phyloP scores from a whole-genome alignment of 495 filamentous ascomycete genomes.

The Talaromyces borbonicus region DNA sequence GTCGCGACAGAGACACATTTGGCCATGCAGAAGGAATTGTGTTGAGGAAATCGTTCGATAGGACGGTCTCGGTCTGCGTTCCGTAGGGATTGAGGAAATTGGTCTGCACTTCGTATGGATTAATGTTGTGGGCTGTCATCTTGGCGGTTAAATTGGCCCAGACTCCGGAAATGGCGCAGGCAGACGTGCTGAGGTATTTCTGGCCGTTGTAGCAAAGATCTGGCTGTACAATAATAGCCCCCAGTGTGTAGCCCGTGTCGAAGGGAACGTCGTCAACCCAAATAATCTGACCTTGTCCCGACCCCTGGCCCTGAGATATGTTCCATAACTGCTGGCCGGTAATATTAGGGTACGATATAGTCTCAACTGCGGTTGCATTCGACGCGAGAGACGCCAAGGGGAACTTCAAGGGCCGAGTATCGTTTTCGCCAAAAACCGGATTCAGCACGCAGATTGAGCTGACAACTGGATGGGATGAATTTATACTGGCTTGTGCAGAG shows the following conservation, averaged over 20 bases:
- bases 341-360: background rate
- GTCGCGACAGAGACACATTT: background rate
- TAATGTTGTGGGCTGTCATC: background rate
- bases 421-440: slow-evolving; percentile 1
- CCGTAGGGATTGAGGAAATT: background rate
- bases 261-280: slow-evolving; percentile 1
- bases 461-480: slow-evolving; percentile 1
- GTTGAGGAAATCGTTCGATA: background rate
- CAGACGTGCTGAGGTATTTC: background rate
- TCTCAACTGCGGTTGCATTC: background rate
- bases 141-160: background rate
- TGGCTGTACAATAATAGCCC: slow-evolving; percentile 3
- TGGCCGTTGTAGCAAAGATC: slow-evolving; percentile 3
- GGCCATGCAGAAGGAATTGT: background rate
- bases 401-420: background rate
- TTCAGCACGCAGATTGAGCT: slow-evolving; percentile 3
- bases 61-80: background rate
- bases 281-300: background rate
- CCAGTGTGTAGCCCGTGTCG: background rate
- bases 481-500: background rate
- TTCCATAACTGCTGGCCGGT: background rate
- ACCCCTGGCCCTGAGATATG: background rate
- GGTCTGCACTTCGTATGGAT: too few relatives aligned
- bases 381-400: background rate
- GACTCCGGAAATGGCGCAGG: background rate